Base-by-base conservation (phyloP, 768 basidiomycete genomes). In the Glaciozyma antarctica region DNA sequence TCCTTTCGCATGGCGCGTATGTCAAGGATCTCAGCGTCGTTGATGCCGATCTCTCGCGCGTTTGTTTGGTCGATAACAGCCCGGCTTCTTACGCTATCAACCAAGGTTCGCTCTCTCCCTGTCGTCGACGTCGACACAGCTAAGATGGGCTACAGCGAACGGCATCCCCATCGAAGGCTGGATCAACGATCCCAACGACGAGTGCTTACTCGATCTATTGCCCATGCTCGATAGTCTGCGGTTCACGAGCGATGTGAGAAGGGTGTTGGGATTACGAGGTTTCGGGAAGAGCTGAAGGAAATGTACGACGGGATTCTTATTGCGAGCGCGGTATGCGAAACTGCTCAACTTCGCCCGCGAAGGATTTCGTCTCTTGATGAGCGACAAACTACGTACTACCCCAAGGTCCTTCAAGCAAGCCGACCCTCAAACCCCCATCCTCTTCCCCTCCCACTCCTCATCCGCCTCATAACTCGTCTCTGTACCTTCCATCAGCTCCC, bases 91-190 rank as follows among this genome's bases (percentile, higher is more conserved):
- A 99, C 78, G 86, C 82, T 65, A 82, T 88, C 69, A 90, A 97
- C 75, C 88, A 92, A 84, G 88, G 94, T 94, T 61, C 73, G 83
- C 76, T 19, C 19, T 17, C 34, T 12, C 54, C 21, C 8, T 21
- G 22, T 16, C 45, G n/a, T 55, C 49, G 9, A 44, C 21, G 10
- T 58, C 55, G 16, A 5, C 44, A 4, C 19, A 19, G 34, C 59
- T 60, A 19, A 16, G 12, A 41, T 5, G 12, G 63, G 47, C 24
- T 60, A 53, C 75, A 98, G 95, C 90, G 60, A 99, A 99, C 76
- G 95, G 92, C 60, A 91, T 99, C 74, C 95, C 95, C 43, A 90
- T 99, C 77, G 94, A 98, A 81, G 95, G 95, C 57, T 98, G 95
- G 95, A 97, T 92, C 28, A 87, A 92, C 66, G 95, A 99, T 78